These are phyloP conservation scores for Neoascochyta sp. DNA, from an alignment of 2,329 filamentous ascomycete genomes.

Conservation along the genomic window DNA sequence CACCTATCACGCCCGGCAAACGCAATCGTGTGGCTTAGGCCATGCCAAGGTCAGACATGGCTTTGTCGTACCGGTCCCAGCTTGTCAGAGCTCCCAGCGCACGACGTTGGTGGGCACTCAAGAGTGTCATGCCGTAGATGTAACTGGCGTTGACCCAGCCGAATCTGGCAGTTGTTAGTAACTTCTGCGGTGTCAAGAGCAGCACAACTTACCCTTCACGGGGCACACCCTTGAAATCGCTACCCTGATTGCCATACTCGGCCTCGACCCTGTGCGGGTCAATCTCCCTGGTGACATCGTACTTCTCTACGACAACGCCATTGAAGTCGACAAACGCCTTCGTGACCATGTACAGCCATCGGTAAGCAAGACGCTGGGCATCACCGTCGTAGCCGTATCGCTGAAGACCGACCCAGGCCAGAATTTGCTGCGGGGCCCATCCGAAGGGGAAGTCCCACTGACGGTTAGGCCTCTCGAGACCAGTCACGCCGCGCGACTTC, in stretches of 20 bases:
- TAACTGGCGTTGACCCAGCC: conserved; percentile 99
- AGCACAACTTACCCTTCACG: conserved; percentile 77
- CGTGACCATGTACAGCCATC: conserved; percentile 98
- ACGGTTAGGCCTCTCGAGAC: conserved; percentile 81
- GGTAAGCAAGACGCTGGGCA: conserved; percentile 84
- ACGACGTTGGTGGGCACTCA: conserved; percentile 84
- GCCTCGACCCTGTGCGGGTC: conserved; percentile 93
- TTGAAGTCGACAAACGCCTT: conserved; percentile 99
- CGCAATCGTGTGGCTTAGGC: conserved; percentile 1
- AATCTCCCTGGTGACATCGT: conserved; percentile 85
- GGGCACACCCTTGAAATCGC: conserved; percentile 92
- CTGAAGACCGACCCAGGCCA: conserved; percentile 89
- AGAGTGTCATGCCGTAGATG: conserved; percentile 83
- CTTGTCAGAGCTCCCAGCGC: conserved; percentile 84
- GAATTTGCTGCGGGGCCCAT: conserved; percentile 98
- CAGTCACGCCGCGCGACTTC: conserved; percentile 75
- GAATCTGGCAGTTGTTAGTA: conserved; percentile 59
- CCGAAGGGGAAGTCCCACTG: conserved; percentile 99
- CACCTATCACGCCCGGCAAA: no score
- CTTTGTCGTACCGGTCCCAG: conserved; percentile 77
- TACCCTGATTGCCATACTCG: conserved; percentile 95
- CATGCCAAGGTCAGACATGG: conserved; percentile 45
- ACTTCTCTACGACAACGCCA: conserved; percentile 97
- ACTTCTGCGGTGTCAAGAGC: neutral
- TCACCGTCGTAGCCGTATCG: conserved; percentile 91